Evolutionary conservation across 768 basidiomycete genomes (phyloP).

Genomic region (Tulasnella sp.): DNA sequence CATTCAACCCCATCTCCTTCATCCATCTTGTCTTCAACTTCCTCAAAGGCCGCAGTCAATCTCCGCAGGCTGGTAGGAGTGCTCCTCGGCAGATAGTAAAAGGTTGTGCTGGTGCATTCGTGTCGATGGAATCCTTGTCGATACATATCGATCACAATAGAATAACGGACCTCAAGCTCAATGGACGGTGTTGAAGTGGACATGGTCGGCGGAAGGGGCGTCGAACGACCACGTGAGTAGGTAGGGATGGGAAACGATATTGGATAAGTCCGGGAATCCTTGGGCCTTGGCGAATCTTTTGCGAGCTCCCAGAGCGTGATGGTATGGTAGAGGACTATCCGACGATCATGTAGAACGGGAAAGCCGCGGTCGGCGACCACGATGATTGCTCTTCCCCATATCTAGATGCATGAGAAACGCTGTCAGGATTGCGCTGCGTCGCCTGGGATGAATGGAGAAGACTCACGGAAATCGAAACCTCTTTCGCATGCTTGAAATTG

Average conservation of each 20-base stretch:
- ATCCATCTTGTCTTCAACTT: conserved; percentile 15
- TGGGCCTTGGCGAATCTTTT: not conserved
- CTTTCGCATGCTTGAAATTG: conserved; percentile 17
- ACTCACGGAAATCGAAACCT: conserved; percentile 11
- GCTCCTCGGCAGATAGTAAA: conserved; percentile 8
- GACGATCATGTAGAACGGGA: conserved; percentile 8
- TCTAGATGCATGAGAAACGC: not conserved
- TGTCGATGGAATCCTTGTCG: not conserved
- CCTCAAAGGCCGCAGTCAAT: conserved; percentile 12
- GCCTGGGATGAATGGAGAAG: not conserved
- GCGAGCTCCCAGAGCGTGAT: not conserved
- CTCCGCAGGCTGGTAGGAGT: not conserved
- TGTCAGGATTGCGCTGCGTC: not conserved
- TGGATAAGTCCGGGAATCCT: not conserved
- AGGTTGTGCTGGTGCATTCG: not conserved
- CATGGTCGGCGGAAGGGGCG: conserved; percentile 12
- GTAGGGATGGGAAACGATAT: conserved; percentile 22
- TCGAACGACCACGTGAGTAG: conserved; percentile 11
- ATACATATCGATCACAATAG: not conserved
- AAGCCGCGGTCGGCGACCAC: conserved; percentile 11
- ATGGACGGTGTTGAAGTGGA: not conserved
- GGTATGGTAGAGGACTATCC: conserved; percentile 5
- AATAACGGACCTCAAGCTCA: not conserved
- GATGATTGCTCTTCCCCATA: conserved; percentile 5
- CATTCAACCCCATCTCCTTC: not conserved